Conservation (phyloP, 768 basidiomycete genomes). For the Tulasnella sp. region DNA sequence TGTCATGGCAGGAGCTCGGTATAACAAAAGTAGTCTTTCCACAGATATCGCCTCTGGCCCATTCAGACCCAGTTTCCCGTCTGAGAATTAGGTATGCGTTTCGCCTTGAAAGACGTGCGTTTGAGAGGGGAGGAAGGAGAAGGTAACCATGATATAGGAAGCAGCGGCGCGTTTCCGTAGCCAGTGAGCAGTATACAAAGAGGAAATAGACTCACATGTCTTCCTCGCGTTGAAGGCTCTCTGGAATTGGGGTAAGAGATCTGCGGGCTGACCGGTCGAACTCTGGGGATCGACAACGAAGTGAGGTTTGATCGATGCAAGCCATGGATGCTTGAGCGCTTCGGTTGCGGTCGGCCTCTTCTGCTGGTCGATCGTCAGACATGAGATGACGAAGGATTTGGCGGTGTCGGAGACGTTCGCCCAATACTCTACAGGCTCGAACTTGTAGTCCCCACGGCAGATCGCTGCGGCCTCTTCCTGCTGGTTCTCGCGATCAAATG, state of each 20-base stretch:
- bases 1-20: background rate
- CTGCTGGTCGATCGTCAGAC: constrained; percentile 75
- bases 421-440: constrained; percentile 84
- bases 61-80: background rate
- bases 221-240: constrained; percentile 80
- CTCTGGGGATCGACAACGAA: constrained; percentile 54
- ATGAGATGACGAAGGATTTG: constrained; percentile 66
- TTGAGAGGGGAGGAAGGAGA: background rate
- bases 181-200: background rate
- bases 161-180: background rate
- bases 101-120: background rate
- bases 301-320: constrained; percentile 56
- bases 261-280: constrained; percentile 48
- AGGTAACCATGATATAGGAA: too few relatives aligned
- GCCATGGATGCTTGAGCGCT: constrained; percentile 68
- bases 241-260: constrained; percentile 83
- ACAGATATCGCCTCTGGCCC: too few relatives aligned
- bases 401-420: constrained; percentile 71
- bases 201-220: constrained; percentile 47
- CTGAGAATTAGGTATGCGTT: background rate
- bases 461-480: constrained; percentile 93
- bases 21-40: too few relatives aligned
- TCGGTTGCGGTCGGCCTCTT: constrained; percentile 69
- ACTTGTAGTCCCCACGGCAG: constrained; percentile 84
- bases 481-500: constrained; percentile 87